Percentiles rank a stretch among this genome's conserved stretches.
phyloP scores from a whole-genome alignment of 2,329 filamentous ascomycete species.

The Stromatinia cepivora region DNA sequence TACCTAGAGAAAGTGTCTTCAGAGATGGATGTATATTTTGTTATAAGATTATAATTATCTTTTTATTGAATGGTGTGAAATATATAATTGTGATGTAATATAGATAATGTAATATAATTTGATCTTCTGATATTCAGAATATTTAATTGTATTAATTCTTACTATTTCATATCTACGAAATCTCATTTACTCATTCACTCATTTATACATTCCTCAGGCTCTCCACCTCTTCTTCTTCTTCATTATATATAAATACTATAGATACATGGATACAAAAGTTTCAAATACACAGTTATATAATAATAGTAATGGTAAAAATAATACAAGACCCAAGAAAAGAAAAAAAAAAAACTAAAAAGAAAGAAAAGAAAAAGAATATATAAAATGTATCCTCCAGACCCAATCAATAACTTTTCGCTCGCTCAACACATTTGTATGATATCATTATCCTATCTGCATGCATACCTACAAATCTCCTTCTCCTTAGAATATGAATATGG shows the following conservation, averaged over 20 bases:
- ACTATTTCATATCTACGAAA: not conserved
- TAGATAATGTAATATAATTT: too few relatives aligned
- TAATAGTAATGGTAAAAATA: not conserved
- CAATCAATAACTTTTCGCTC: not conserved
- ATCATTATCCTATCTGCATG: not conserved
- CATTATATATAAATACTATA: not conserved
- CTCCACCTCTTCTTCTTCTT: not conserved
- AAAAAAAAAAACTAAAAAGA: not conserved
- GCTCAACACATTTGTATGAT: not conserved
- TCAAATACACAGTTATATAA: not conserved
- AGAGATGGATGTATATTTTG: too few relatives aligned
- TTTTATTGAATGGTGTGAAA: too few relatives aligned
- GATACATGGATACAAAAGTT: not conserved
- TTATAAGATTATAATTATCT: too few relatives aligned
- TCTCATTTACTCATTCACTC: not conserved
- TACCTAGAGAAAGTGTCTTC: too few relatives aligned
- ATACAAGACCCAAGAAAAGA: not conserved
- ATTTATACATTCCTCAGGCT: not conserved
- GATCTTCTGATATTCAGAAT: too few relatives aligned
- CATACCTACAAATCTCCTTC: not conserved
- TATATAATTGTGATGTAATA: too few relatives aligned
- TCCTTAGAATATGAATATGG: not conserved
- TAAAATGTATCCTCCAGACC: too few relatives aligned
- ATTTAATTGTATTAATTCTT: too few relatives aligned
- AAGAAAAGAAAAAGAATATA: not conserved